Conservation (phyloP, 2,329 filamentous ascomycete genomes). For the Fusarium anthophilum region DNA sequence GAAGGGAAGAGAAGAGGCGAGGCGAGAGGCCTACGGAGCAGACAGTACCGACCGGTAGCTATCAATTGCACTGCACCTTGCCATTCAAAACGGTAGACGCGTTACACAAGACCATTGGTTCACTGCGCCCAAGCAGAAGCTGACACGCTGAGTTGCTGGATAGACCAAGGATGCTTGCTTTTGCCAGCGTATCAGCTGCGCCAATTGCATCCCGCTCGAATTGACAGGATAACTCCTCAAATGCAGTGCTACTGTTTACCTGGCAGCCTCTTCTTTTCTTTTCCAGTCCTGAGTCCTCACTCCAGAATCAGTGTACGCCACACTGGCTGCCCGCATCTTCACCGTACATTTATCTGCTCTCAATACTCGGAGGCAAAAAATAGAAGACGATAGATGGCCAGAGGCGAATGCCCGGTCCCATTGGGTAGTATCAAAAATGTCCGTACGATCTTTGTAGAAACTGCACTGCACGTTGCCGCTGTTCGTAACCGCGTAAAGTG, state of each 20-base stretch:
- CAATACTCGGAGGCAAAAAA: background rate
- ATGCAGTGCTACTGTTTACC: conserved; percentile 12
- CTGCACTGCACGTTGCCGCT: conserved; percentile 30
- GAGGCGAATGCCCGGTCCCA: background rate
- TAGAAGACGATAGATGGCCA: background rate
- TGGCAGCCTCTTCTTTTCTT: conserved; percentile 1
- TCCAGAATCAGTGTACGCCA: background rate
- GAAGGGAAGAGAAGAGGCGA: background rate
- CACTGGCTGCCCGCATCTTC: conserved; percentile 1
- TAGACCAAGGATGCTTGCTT: background rate
- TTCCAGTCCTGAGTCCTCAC: background rate
- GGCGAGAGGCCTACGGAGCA: background rate
- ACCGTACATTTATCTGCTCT: conserved; percentile 11
- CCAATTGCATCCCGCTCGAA: conserved; percentile 25
- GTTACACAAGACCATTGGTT: conserved; percentile 1
- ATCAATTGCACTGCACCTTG: conserved; percentile 1
- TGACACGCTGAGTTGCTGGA: conserved; percentile 21
- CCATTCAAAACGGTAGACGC: background rate
- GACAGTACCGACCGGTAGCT: background rate
- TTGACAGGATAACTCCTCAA: conserved; percentile 3
- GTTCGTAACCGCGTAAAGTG: conserved; percentile 23
- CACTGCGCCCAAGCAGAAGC: conserved; percentile 21
- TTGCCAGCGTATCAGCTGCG: conserved; percentile 17
- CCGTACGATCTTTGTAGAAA: background rate
- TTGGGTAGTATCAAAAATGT: background rate